A percentile compares a stretch with the other conserved stretches of the same genome.
phyloP scores from a whole-genome alignment of 176 grass and related monocot genomes.

The Musa schizocarpa region DNA sequence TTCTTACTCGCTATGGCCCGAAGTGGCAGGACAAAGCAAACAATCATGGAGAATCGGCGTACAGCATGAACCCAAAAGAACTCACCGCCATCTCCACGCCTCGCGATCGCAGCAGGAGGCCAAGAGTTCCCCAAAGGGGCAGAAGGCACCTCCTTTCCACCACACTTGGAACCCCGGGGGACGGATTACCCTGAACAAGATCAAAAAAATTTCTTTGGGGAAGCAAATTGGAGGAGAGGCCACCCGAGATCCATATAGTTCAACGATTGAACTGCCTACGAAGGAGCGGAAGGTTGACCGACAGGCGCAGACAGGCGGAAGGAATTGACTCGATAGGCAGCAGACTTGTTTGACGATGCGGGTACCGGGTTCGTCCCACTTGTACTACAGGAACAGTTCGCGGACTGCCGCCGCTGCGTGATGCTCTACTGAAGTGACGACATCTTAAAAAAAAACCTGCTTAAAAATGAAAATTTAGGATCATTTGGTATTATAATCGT shows the following conservation, averaged over 20 bases:
- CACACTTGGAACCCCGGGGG: not conserved
- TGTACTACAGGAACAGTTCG: no score
- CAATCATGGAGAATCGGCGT: not conserved
- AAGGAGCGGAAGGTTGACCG: not conserved
- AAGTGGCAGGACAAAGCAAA: not conserved
- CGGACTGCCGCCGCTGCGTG: no score
- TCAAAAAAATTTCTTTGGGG: not conserved
- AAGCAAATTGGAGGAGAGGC: not conserved
- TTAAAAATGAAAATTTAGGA: no score
- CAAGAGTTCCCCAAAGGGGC: not conserved
- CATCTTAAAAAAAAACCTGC: no score
- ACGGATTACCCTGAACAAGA: not conserved
- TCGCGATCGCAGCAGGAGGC: not conserved
- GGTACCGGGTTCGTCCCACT: not conserved
- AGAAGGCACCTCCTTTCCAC: not conserved
- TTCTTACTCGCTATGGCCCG: not conserved
- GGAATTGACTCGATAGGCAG: not conserved
- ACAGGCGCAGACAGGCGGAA: not conserved
- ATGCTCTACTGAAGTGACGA: no score
- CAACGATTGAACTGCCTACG: not conserved
- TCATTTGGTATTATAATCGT: no score
- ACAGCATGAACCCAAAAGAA: not conserved
- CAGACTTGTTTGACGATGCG: not conserved
- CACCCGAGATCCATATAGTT: not conserved
- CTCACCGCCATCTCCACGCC: constrained; percentile 4